phyloP scores from a whole-genome alignment of 306 rosid genomes.

The Gastrolobium bilobum region DNA sequence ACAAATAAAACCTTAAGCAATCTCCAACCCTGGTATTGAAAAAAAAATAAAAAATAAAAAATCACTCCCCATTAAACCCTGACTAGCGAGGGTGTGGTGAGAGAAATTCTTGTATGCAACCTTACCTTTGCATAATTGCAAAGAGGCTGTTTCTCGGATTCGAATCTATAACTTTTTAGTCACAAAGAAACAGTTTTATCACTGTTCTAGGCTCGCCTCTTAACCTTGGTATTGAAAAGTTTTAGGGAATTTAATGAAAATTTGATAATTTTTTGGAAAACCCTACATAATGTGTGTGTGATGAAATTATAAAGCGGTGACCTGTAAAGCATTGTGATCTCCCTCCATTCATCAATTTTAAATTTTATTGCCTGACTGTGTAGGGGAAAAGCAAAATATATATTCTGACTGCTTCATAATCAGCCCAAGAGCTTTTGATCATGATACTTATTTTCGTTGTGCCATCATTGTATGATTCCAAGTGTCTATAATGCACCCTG shows the following conservation, averaged over 20 bases:
- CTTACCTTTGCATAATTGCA: no score
- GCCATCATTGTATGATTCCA: background rate
- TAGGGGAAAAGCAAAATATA: background rate
- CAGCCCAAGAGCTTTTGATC: background rate
- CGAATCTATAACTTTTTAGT: no score
- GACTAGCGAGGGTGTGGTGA: no score
- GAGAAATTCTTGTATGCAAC: no score
- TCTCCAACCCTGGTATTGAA: slow-evolving; percentile 4
- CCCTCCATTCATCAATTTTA: slow-evolving; percentile 14
- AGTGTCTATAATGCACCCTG: slow-evolving; percentile 5
- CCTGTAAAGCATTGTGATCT: background rate
- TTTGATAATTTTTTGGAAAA: slow-evolving; percentile 1
- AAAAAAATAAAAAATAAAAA: background rate
- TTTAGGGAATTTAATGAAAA: slow-evolving; percentile 24
- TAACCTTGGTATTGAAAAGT: slow-evolving; percentile 3
- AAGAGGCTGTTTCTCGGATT: no score
- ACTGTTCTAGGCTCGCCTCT: no score
- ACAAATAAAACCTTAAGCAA: background rate
- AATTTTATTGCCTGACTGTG: background rate
- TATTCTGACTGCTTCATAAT: background rate
- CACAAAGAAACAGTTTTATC: no score
- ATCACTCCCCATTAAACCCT: no score
- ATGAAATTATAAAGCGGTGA: background rate
- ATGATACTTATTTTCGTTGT: background rate
- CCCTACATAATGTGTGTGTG: background rate